Conservation (phyloP, 805 yeast species). For the Candida nemodendra region DNA sequence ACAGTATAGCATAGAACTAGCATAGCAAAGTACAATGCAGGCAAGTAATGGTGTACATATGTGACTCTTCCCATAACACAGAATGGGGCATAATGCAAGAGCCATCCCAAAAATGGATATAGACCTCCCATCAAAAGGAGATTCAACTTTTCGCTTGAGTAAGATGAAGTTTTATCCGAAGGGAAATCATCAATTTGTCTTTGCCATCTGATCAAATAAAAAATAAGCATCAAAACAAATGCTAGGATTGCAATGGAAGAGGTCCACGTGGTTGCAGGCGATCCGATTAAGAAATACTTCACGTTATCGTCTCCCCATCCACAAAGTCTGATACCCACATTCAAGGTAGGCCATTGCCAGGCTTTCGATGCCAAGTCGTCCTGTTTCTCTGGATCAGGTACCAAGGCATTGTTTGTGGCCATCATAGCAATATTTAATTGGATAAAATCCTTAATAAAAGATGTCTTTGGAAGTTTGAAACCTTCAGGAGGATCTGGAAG, state of each 20-base stretch:
- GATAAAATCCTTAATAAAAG: slow-evolving; percentile 72
- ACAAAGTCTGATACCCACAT: slow-evolving; percentile 73
- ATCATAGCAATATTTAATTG: slow-evolving; percentile 82
- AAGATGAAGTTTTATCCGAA: slow-evolving; percentile 25
- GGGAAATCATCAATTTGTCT: slow-evolving; percentile 70
- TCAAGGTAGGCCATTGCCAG: slow-evolving; percentile 89
- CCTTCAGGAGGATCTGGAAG: slow-evolving; percentile 60
- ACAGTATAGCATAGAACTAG: slow-evolving; percentile 64
- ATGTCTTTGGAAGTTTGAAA: slow-evolving; percentile 70
- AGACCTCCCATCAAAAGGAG: slow-evolving; percentile 61
- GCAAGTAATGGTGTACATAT: slow-evolving; percentile 94
- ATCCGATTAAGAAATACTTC: slow-evolving; percentile 69
- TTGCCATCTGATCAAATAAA: slow-evolving; percentile 71
- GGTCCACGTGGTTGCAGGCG: slow-evolving; percentile 78
- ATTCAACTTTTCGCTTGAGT: slow-evolving; percentile 24
- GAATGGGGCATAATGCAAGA: slow-evolving; percentile 84
- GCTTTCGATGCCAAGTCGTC: slow-evolving; percentile 71
- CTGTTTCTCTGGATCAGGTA: slow-evolving; percentile 73
- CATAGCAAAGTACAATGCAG: slow-evolving; percentile 93
- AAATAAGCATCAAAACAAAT: slow-evolving; percentile 46
- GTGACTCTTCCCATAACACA: slow-evolving; percentile 94
- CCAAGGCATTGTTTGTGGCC: slow-evolving; percentile 79
- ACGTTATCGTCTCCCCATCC: slow-evolving; percentile 60
- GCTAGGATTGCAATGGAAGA: slow-evolving; percentile 59
- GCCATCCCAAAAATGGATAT: slow-evolving; percentile 89